Evolutionary conservation across 106 monocot genomes (phyloP).

Genomic region (Acanthochlamys bracteata): DNA sequence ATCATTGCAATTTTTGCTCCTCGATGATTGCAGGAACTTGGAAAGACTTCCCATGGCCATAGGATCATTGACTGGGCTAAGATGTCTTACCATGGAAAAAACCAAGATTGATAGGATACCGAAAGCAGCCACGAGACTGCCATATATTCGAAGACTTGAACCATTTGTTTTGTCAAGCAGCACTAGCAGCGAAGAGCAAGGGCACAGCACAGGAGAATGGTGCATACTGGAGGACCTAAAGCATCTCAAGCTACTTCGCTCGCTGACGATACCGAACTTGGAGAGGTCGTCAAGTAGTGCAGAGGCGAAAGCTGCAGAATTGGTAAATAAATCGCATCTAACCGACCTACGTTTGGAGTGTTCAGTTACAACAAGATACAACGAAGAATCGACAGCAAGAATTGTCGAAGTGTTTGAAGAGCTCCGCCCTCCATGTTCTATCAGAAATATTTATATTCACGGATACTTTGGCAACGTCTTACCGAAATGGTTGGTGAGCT

Average conservation of each 20-base stretch:
- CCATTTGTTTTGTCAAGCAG: constrained; percentile 1
- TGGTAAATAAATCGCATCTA: constrained; percentile 1
- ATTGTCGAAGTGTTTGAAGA: constrained; percentile 7
- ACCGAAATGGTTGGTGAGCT: neutral
- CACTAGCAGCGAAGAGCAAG: neutral
- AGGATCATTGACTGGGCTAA: constrained; percentile 8
- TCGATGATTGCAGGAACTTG: constrained; percentile 17
- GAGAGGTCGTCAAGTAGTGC: constrained; percentile 5
- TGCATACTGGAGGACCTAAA: constrained; percentile 15
- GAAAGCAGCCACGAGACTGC: constrained; percentile 10
- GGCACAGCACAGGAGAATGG: neutral
- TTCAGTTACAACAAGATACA: neutral
- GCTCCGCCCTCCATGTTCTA: neutral
- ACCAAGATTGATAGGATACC: constrained; percentile 14
- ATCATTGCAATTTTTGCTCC: constrained; percentile 16
- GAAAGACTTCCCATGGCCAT: constrained; percentile 18
- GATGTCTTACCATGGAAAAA: constrained; percentile 7
- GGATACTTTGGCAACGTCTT: neutral
- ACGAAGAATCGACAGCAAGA: neutral
- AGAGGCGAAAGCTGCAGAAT: constrained; percentile 3
- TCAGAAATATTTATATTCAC: neutral
- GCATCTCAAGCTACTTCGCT: neutral
- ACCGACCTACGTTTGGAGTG: neutral
- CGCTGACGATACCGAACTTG: constrained; percentile 1
- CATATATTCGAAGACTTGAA: constrained; percentile 10